Conservation (phyloP, 192 early-diverging fungal genomes). For the Thoreauomyces humboldtii region DNA sequence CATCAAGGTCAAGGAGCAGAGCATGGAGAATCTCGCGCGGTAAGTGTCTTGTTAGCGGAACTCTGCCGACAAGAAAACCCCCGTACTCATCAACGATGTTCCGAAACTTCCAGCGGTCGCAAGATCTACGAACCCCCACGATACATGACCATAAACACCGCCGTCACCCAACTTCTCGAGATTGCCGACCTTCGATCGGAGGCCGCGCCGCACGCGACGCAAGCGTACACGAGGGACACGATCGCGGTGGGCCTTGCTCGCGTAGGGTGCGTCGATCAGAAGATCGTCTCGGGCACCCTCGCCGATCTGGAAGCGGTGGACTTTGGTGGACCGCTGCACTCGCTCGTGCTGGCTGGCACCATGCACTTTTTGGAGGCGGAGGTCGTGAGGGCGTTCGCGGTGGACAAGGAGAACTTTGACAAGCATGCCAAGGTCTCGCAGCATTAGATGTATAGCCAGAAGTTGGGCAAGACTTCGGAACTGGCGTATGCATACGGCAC, state of each 20-base stretch:
- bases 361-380: constrained; percentile 95
- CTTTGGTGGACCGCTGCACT: constrained; percentile 94
- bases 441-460: constrained; percentile 8
- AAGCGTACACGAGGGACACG: constrained; percentile 73
- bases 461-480: too few species aligned
- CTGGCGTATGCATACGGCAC: too few species aligned
- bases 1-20: constrained; percentile 99
- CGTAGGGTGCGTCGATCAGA: constrained; percentile 78
- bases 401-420: constrained; percentile 47
- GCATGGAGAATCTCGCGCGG: constrained; percentile 90
- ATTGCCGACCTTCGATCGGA: constrained; percentile 75
- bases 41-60: too few species aligned
- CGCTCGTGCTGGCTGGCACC: constrained; percentile 83
- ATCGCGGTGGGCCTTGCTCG: constrained; percentile 91
- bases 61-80: too few species aligned
- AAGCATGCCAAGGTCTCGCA: constrained; percentile 20
- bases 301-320: constrained; percentile 77
- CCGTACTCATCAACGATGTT: too few species aligned
- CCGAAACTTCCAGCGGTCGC: constrained; percentile 54
- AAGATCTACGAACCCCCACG: constrained; percentile 96
- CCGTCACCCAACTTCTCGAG: constrained; percentile 90
- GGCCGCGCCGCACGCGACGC: neutral
- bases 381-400: constrained; percentile 73
- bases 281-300: constrained; percentile 84
- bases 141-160: constrained; percentile 94